Evolutionary conservation across 352 stramenopile species (phyloP), one percentile per base, ranked within the genome.

Genomic region (Paralagenidium karlingii): DNA sequence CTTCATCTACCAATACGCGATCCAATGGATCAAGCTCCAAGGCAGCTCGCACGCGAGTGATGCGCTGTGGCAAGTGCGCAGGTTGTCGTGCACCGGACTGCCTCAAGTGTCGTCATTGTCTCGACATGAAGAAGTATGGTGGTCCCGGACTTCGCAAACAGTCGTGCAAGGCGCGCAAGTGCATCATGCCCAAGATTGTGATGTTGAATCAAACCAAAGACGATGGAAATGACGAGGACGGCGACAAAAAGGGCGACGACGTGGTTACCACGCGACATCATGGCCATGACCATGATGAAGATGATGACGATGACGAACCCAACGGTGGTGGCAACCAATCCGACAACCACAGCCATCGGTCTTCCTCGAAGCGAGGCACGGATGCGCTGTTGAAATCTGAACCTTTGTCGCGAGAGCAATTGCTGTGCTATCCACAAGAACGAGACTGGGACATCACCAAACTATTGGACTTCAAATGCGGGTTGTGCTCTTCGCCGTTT

Each of bases 121-220:
- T 69, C 39, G 76, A 89, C 34, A 89, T 85, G 76, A 85, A 85
- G 52, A 89, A 89, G 37, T 84, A 87, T 29, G 76, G 76, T 43
- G 76, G 76, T 16, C 76, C 73, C 21, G 76, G 76, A 41, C 53
- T 82, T 21, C 60, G 76, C 20, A 89, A 89, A 36, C 76, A 87
- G 53, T 86, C 73, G 19, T 89, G 76, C 53, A 86, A 86, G 42
- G 62, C 63, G 29, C 69, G 73, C 28, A 84, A 82, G 40, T 86
- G 74, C 31, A 64, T 83, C 49, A 51, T 53, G 12, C 73, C 71
- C 6, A 87, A 86, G 49, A 49, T 79, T 3, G 65, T 88, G 3
- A 37, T 78, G 40, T 48, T 85, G 15, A 85, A 86, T 43, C 68
- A 85, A 36, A 51, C 49, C 20, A 69, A 69, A 32, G 53, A 67